Conservation (phyloP, 768 basidiomycete species). For the Rhizopogon sp. region DNA sequence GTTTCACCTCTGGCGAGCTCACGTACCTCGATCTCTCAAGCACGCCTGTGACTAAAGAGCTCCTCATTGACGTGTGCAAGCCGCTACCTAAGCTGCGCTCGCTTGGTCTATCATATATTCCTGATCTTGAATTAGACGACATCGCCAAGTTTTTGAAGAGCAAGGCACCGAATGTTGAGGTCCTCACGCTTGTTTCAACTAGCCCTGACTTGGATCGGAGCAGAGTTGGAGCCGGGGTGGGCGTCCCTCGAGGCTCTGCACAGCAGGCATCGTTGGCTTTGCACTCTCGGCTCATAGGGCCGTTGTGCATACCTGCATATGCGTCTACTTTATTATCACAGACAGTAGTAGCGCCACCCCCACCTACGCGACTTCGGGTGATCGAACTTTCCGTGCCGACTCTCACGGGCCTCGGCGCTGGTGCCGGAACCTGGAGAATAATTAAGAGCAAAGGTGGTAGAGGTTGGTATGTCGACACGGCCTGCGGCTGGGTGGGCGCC, state of each 20-base stretch:
- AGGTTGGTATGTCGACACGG: slow-evolving; percentile 93
- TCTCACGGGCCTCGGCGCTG: slow-evolving; percentile 68
- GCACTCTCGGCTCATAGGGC: slow-evolving; percentile 74
- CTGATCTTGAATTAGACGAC: slow-evolving; percentile 56
- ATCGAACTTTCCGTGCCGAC: slow-evolving; percentile 77
- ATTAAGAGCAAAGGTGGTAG: slow-evolving; percentile 90
- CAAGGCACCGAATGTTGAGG: slow-evolving; percentile 75
- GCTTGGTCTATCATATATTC: slow-evolving; percentile 85
- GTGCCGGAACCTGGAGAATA: slow-evolving; percentile 83
- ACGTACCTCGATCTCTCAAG: slow-evolving; percentile 90
- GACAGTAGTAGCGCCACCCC: slow-evolving; percentile 27
- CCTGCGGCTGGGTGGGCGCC: slow-evolving; percentile 68
- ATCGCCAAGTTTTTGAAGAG: slow-evolving; percentile 64
- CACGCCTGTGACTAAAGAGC: slow-evolving; percentile 58
- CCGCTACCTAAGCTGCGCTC: slow-evolving; percentile 76
- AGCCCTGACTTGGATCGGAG: slow-evolving; percentile 70
- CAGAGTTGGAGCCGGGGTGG: slow-evolving; percentile 24
- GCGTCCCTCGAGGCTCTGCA: slow-evolving; percentile 34
- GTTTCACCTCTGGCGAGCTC: slow-evolving; percentile 69
- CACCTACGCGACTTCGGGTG: slow-evolving; percentile 76
- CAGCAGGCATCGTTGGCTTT: slow-evolving; percentile 73
- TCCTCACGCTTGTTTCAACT: slow-evolving; percentile 76
- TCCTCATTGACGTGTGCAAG: slow-evolving; percentile 45
- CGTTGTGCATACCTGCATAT: slow-evolving; percentile 76
- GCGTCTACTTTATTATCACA: slow-evolving; percentile 45